phyloP scores from a whole-genome alignment of 2,329 filamentous ascomycete species.

The Fusarium staphyleae region DNA sequence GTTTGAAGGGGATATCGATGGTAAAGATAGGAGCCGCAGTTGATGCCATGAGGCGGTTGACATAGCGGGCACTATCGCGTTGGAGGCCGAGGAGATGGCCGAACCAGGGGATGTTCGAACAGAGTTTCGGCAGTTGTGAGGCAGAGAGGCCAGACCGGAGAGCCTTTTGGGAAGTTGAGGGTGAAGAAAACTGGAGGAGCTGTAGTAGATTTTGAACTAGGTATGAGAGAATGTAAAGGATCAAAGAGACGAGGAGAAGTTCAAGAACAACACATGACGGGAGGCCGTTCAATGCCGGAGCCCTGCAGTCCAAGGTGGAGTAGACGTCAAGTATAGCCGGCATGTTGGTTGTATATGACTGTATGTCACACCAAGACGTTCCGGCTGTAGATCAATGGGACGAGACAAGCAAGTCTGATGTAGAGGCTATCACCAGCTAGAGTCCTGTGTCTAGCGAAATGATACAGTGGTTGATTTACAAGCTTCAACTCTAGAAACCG shows the following conservation, averaged over 20 bases:
- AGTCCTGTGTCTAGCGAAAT: background rate
- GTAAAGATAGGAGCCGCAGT: conserved; percentile 38
- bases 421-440: background rate
- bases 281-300: conserved; percentile 2
- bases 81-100: conserved; percentile 39
- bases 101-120: conserved; percentile 34
- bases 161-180: conserved; percentile 9
- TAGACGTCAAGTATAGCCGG: background rate
- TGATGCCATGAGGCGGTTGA: conserved; percentile 38
- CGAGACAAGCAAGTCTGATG: background rate
- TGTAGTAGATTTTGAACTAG: conserved; percentile 6
- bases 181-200: conserved; percentile 1
- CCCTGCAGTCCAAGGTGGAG: background rate
- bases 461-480: background rate
- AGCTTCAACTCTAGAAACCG: background rate
- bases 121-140: conserved; percentile 33
- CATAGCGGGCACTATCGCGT: conserved; percentile 38
- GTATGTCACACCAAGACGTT: background rate
- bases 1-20: conserved; percentile 42
- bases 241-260: conserved; percentile 15
- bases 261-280: conserved; percentile 14
- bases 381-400: background rate
- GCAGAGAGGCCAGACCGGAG: conserved; percentile 13
- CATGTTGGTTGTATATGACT: conserved; percentile 1
- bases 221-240: conserved; percentile 14